Evolutionary conservation across 331 rosid species (phyloP), one percentile per base, ranked within the genome.

Genomic region (Quercus tomentella): DNA sequence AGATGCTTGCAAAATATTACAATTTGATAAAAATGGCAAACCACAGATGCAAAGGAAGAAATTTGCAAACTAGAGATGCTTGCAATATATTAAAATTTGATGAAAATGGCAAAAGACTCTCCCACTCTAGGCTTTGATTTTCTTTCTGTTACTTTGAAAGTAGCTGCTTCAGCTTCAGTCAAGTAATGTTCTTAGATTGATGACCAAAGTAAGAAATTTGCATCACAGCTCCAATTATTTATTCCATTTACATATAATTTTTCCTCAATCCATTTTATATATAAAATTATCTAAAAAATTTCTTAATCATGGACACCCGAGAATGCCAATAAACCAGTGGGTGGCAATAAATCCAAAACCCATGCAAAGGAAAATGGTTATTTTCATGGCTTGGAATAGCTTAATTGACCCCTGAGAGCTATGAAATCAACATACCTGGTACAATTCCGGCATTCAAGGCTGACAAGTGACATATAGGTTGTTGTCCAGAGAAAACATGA

Each of bases 381-480:
- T 20, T 22, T 57, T 51, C 66, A 33, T 58, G 57, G 66, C 0
- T 35, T 31, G 37, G 63, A 12, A 15, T 15, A 65, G 56, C n/a
- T n/a, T 30, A 49, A 56, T 18, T 25, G 43, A 63, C 4, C 12
- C n/a, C 21, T 1, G 33, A 82, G 73, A 60, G 25, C 49, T 74
- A 28, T 31, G 31, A 23, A 56, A 31, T 75, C 77, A 74, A 61
- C 79, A 52, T 84, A 93, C 99, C 97, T 89, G 99, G 97, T 76
- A 90, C 55, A 66, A 81, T 76, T 79, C 79, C 83, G 63, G 89
- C 87, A 35, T 87, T 88, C 78, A 95, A 77, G 82, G 89, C 89
- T 43, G 99, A 90, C 73, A 95, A 78, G 35, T 66, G 89, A 80
- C 99, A 95, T n/a, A 51, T 71, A 72, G 90, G 78, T 77, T 92